Evolutionary conservation across 176 grass and related monocot species (phyloP), one percentile per base, ranked within the genome.

Genomic region (Oryza rufipogon): DNA sequence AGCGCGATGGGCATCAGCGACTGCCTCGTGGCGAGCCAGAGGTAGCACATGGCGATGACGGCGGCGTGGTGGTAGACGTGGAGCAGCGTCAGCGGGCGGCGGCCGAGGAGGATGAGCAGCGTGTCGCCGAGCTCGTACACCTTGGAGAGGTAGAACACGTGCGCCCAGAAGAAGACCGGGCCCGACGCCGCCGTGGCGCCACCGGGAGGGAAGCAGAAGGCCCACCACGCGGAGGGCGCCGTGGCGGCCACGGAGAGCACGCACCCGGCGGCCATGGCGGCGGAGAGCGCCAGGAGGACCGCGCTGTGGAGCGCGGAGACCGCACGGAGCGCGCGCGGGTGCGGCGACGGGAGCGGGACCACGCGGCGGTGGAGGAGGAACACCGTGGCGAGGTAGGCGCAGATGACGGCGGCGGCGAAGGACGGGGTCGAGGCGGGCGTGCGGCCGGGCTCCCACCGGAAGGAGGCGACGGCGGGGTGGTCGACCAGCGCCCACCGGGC

Each of bases 81-180:
- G 81, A 98, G 93, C 77, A 98, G 87, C 22, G 93, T 95, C 63
- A 98, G 96, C 64, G 87, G 89, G 78, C 96, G 90, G 46, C 85
- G 80, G 48, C 60, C 87, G 28, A 93, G 85, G 66, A 98, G 77
- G 85, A 98, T 98, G 70, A 98, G 92, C 63, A 93, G 82, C 83
- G 96, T 98, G 87, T 98, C 96, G 58, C 83, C 80, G 32, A 98
- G 89, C 86, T 95, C 96, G 83, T 95, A 98, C 36, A 95, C 66
- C 90, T 95, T 98, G 41, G 96, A 98, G 76, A 98, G 87, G 87
- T 95, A 98, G 87, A 98, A 92, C 13, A 93, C 86, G 89, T 98
- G 84, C 51, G 93, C 89, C 96, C 96, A 95, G 89, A 90, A 98
- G 93, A 98, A 98, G 52, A 95, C 89, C 1, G 96, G 84, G 22